These are phyloP conservation scores for Melanogaster broomeanus DNA, from an alignment of 768 basidiomycete species.

Conservation along the genomic window DNA sequence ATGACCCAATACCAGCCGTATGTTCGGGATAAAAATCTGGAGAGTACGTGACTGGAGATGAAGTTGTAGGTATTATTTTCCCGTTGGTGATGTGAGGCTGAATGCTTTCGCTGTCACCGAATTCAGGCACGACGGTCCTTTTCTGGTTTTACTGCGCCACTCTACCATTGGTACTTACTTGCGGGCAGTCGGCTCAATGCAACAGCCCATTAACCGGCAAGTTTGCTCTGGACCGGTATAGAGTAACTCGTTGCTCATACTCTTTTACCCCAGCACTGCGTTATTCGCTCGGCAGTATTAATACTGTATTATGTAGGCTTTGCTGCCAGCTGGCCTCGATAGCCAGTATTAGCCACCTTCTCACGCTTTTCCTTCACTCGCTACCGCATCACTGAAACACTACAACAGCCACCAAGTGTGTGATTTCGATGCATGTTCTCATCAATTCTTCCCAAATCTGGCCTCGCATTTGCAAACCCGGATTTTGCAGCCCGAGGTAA, in stretches of 20 bases:
- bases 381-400: slow-evolving; percentile 3
- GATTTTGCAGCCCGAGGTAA: slow-evolving; percentile 18
- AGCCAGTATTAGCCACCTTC: too few relatives aligned
- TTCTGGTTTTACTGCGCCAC: slow-evolving; percentile 3
- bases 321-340: too few relatives aligned
- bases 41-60: background rate
- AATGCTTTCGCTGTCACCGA: background rate
- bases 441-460: slow-evolving; percentile 12
- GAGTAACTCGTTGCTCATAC: slow-evolving; percentile 13
- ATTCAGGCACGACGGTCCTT: background rate
- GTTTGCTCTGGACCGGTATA: background rate
- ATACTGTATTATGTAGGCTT: too few relatives aligned
- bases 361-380: too few relatives aligned
- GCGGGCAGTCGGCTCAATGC: background rate
- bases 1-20: background rate
- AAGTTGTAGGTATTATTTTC: background rate
- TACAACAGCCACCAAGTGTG: slow-evolving; percentile 14
- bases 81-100: background rate
- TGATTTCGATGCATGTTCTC: slow-evolving; percentile 22
- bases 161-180: background rate
- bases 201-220: background rate
- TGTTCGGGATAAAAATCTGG: background rate
- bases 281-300: too few relatives aligned
- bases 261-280: too few relatives aligned
- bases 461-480: slow-evolving; percentile 14